Percentiles rank a stretch among this genome's conserved stretches.
These are phyloP conservation scores for Alternaria triticimaculans DNA, from an alignment of 2,329 filamentous ascomycete genomes.

Conservation along the genomic window DNA sequence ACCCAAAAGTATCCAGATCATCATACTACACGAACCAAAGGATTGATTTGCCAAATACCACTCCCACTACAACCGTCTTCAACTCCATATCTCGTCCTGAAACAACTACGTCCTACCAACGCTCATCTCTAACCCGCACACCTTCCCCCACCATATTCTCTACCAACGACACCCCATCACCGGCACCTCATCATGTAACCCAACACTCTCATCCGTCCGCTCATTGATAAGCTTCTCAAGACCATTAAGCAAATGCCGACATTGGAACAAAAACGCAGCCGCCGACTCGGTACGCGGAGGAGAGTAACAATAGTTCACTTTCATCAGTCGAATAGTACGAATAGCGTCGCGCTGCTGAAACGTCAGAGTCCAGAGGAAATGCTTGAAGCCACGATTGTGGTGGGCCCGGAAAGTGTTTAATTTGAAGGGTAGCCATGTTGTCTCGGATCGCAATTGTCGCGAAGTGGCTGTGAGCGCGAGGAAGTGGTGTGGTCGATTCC, in stretches of 20 bases:
- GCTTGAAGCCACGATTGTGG: neutral
- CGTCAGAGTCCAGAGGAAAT: neutral
- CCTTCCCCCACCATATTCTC: neutral
- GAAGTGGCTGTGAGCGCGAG: neutral
- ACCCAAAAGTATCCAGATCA: neutral
- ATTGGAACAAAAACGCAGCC: rapidly evolving
- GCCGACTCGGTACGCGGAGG: neutral
- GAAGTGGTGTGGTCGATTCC: neutral
- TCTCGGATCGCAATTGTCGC: neutral
- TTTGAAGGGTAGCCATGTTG: rapidly evolving
- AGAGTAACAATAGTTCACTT: rapidly evolving
- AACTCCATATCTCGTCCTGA: neutral
- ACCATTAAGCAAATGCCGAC: neutral
- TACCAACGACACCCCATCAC: neutral
- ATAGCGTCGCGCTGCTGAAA: neutral
- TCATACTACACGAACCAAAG: neutral
- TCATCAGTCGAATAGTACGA: neutral
- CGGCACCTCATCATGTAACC: neutral
- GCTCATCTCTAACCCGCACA: neutral
- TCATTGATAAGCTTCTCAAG: neutral
- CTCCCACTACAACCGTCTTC: neutral
- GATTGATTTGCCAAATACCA: neutral
- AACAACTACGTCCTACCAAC: neutral
- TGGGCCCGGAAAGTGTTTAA: rapidly evolving
- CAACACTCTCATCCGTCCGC: neutral